These are phyloP conservation scores for Thalassiosira mediterranea DNA, from an alignment of 352 stramenopile genomes.

Conservation along the genomic window DNA sequence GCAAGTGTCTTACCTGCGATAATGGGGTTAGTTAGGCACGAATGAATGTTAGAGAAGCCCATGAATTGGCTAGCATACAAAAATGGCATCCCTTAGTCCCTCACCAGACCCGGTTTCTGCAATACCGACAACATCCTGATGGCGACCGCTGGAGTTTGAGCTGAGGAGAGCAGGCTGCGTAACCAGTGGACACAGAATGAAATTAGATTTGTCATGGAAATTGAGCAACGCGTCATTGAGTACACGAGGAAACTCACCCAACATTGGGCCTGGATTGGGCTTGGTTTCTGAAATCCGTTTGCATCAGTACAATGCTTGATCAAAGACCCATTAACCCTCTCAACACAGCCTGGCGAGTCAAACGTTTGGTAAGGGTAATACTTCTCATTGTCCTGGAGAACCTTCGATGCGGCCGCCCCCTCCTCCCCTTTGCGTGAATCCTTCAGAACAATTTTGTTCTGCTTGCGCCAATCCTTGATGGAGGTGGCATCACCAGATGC, in stretches of 20 bases:
- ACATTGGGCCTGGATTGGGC: conserved; percentile 97
- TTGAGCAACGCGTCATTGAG: conserved; percentile 91
- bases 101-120: conserved; percentile 90
- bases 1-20: conserved; percentile 97
- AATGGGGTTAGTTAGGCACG: too few relatives aligned
- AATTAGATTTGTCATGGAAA: too few relatives aligned
- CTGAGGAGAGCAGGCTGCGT: conserved; percentile 72
- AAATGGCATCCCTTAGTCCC: too few relatives aligned
- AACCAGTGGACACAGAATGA: too few relatives aligned
- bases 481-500: conserved; percentile 10
- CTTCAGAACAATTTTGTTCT: conserved; percentile 83
- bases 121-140: conserved; percentile 77
- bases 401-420: conserved; percentile 81
- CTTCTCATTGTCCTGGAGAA: conserved; percentile 85
- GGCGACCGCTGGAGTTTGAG: conserved; percentile 34
- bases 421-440: conserved; percentile 73
- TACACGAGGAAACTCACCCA: conserved; percentile 85
- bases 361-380: conserved; percentile 90
- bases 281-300: conserved; percentile 91
- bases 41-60: too few relatives aligned
- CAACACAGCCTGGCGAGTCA: conserved; percentile 86
- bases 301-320: conserved; percentile 88
- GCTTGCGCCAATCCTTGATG: conserved; percentile 64
- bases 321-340: conserved; percentile 82
- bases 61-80: too few relatives aligned